Base-by-base conservation (phyloP, 2,329 filamentous ascomycete species). In the Diaporthe sp. region DNA sequence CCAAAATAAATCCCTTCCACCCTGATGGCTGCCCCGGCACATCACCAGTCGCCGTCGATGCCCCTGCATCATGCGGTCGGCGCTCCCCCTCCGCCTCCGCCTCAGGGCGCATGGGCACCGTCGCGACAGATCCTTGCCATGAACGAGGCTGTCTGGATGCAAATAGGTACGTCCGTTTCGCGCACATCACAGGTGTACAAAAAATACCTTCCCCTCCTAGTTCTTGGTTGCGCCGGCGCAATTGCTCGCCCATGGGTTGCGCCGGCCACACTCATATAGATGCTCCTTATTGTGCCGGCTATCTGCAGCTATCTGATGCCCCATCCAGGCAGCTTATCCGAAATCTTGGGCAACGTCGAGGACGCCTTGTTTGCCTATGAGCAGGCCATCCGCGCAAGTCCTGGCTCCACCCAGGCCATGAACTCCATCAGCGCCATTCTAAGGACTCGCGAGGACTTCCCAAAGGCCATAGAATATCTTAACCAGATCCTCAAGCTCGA, bases 341-440 rank as follows among this genome's bases (percentile, higher is more conserved):
- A 99, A 86, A 86, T 97, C 79, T 91, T 98, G 86, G 94, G 95
- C 78, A 94, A 97, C 80, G 88, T 94, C 57, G 96, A 98, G 76
- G 95, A 96, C 81, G 96, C 96, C 68, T 94, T 97, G 87, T 89
- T 91, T 78, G 94, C 96, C 58, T 99, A 98, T 83, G 95, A 98
- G 84, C 93, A 94, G 82, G 97, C 96, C 55, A 89, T 98, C 76
- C 90, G 91, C 78, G 94, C 96, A 82, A 98, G 98, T 82, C 91
- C 92, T 61, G 95, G 94, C 86, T 98, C 96, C 25, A 93, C 97
- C 67, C 91, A 92, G 0, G 97, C 97, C 40, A 96, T 98, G 94
- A 97, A 95, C 79, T 94, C 95, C 76, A 98, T 98, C 78, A 97
- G 96, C 75, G 92, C 94, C 82, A 97, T 98, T 76, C 88, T 98